Conservation (phyloP, 1,139 yeast genomes). For the Geotrichum macrosporum region DNA sequence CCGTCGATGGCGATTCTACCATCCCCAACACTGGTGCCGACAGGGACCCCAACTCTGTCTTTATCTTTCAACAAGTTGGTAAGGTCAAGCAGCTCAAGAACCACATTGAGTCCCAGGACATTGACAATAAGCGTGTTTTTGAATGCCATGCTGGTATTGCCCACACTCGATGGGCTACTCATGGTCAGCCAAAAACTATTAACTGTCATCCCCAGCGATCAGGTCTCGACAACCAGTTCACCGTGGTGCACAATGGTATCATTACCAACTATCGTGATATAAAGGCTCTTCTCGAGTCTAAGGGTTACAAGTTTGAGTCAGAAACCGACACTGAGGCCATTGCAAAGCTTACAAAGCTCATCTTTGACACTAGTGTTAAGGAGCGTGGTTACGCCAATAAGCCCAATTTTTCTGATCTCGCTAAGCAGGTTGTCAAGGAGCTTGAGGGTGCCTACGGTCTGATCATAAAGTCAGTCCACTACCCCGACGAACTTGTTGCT, state of each 20-base stretch:
- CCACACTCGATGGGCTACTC: conserved; percentile 99
- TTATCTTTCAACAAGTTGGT: conserved; percentile 80
- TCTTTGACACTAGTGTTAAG: conserved; percentile 61
- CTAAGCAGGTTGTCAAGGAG: conserved; percentile 87
- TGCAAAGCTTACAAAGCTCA: conserved; percentile 89
- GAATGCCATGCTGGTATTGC: conserved; percentile 94
- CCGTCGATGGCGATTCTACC: conserved; percentile 82
- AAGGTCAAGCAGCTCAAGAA: conserved; percentile 80
- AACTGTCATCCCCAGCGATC: conserved; percentile 98
- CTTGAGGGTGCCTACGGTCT: conserved; percentile 97
- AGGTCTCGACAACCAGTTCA: conserved; percentile 75
- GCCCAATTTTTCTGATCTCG: conserved; percentile 78
- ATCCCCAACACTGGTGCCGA: conserved; percentile 22
- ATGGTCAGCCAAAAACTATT: conserved; percentile 79
- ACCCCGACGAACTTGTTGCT: conserved; percentile 94
- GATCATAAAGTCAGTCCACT: conserved; percentile 84
- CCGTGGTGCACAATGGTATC: conserved; percentile 96
- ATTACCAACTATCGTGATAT: conserved; percentile 92
- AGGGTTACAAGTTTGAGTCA: conserved; percentile 80
- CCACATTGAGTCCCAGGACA: conserved; percentile 51
- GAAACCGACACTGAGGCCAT: conserved; percentile 98
- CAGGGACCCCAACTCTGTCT: conserved; percentile 41
- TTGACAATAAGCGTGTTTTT: conserved; percentile 52
- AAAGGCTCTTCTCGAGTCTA: conserved; percentile 69
- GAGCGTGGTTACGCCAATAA: conserved; percentile 45